Percentiles rank a stretch among this genome's conserved stretches.
phyloP scores from a whole-genome alignment of 345 rosid genomes.

The Eucalyptus urophylla region DNA sequence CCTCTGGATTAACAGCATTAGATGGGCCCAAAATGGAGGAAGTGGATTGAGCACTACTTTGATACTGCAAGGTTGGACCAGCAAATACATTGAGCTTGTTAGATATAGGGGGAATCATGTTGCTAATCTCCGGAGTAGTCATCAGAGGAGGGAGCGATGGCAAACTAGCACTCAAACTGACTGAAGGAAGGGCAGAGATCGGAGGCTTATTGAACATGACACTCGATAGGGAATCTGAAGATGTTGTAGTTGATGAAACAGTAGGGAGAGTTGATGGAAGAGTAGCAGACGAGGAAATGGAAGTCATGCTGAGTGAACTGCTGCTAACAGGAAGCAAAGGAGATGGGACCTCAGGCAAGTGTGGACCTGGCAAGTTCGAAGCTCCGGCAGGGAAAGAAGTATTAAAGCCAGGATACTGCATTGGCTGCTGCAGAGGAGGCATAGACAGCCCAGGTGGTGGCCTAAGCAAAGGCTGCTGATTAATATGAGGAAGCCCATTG shows the following conservation, averaged over 20 bases:
- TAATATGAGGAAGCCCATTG: constrained; percentile 73
- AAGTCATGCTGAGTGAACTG: constrained; percentile 14
- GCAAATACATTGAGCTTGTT: constrained; percentile 27
- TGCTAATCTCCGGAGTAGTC: constrained; percentile 34
- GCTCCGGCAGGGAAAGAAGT: constrained; percentile 33
- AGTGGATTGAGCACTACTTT: constrained; percentile 23
- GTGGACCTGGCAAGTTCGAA: constrained; percentile 35
- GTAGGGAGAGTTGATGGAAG: constrained; percentile 2
- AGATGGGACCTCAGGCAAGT: constrained; percentile 38
- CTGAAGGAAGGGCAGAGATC: constrained; percentile 27
- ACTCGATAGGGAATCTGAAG: constrained; percentile 48
- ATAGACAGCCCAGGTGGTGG: constrained; percentile 69
- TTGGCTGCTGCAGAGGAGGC: constrained; percentile 57
- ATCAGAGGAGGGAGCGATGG: constrained; percentile 36
- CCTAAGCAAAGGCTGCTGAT: constrained; percentile 70
- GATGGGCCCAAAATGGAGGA: constrained; percentile 28
- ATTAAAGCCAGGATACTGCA: constrained; percentile 72
- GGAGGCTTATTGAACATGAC: constrained; percentile 33
- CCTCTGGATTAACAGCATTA: constrained; percentile 15
- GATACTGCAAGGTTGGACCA: constrained; percentile 35
- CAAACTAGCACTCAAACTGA: constrained; percentile 24
- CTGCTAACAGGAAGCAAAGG: constrained; percentile 23
- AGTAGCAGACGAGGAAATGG: constrained; percentile 25
- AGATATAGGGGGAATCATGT: constrained; percentile 23
- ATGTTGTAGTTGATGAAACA: constrained; percentile 17